Percentiles rank a stretch among this genome's conserved stretches.
Evolutionary conservation across 1,139 yeast species (phyloP).

Genomic region (Saccharomyces hybrid): DNA sequence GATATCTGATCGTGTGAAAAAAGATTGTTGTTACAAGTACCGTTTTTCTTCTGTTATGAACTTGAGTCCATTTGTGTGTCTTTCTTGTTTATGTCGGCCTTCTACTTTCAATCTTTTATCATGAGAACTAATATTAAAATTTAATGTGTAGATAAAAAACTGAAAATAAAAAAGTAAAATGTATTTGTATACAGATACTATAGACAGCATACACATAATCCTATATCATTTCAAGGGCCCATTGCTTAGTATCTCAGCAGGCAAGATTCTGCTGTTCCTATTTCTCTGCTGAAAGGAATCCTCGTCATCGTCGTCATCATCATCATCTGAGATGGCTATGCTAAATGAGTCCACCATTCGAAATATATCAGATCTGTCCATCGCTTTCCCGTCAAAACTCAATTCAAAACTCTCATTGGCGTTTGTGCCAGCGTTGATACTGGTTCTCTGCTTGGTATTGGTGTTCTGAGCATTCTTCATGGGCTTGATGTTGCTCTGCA

Average conservation of each 20-base stretch:
- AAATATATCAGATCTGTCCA: slow-evolving; percentile 36
- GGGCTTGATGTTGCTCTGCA: slow-evolving; percentile 1
- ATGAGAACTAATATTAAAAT: neutral
- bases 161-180: neutral
- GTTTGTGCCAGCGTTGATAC: neutral
- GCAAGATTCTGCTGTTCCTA: slow-evolving; percentile 8
- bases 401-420: slow-evolving; percentile 31
- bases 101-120: neutral
- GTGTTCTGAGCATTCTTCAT: neutral
- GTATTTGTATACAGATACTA: neutral
- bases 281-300: slow-evolving; percentile 7
- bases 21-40: neutral
- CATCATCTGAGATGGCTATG: slow-evolving; percentile 27
- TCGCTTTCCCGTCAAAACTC: slow-evolving; percentile 39
- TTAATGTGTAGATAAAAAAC: neutral
- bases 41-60: neutral
- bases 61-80: neutral
- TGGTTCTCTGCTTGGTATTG: neutral
- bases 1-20: neutral
- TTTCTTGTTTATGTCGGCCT: neutral
- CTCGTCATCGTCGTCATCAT: slow-evolving; percentile 10
- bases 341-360: slow-evolving; percentile 35
- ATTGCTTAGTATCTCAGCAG: slow-evolving; percentile 14
- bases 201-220: neutral
- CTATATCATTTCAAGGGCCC: neutral